These are phyloP conservation scores for Adansonia digitata DNA, from an alignment of 345 rosid species.

Conservation along the genomic window DNA sequence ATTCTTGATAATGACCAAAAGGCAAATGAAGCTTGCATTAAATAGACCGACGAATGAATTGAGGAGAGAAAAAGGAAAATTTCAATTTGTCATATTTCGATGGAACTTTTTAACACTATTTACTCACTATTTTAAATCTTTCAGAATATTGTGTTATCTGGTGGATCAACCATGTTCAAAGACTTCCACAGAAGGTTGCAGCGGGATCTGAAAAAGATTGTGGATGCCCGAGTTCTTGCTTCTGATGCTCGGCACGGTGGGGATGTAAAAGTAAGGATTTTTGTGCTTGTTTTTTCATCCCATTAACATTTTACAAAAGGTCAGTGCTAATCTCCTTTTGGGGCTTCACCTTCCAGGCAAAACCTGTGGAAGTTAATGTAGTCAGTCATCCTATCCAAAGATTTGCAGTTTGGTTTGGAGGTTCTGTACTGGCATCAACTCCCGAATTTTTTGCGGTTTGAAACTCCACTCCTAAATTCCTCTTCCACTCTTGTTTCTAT, in stretches of 20 bases:
- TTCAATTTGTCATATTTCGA: background rate
- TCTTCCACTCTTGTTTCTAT: background rate
- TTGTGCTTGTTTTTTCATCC: background rate
- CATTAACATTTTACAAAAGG: constrained; percentile 2
- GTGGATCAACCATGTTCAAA: constrained; percentile 99
- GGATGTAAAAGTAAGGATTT: constrained; percentile 54
- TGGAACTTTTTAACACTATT: background rate
- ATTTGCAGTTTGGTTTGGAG: constrained; percentile 99
- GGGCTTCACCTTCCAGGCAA: constrained; percentile 40
- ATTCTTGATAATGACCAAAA: background rate
- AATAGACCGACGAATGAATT: background rate
- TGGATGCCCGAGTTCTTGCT: constrained; percentile 81
- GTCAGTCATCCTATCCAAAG: constrained; percentile 94
- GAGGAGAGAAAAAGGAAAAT: background rate
- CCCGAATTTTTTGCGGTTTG: constrained; percentile 89
- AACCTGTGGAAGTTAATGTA: constrained; percentile 93
- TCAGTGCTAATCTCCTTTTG: background rate
- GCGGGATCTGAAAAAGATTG: constrained; percentile 92
- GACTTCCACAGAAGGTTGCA: constrained; percentile 97
- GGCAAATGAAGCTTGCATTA: background rate
- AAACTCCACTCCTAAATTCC: constrained; percentile 5
- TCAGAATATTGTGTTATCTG: constrained; percentile 95
- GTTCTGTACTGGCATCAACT: constrained; percentile 96
- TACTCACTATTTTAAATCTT: constrained; percentile 14
- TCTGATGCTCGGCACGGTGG: constrained; percentile 77